phyloP scores from a whole-genome alignment of 805 yeast species.

The Metschnikowia chrysomelidarum region DNA sequence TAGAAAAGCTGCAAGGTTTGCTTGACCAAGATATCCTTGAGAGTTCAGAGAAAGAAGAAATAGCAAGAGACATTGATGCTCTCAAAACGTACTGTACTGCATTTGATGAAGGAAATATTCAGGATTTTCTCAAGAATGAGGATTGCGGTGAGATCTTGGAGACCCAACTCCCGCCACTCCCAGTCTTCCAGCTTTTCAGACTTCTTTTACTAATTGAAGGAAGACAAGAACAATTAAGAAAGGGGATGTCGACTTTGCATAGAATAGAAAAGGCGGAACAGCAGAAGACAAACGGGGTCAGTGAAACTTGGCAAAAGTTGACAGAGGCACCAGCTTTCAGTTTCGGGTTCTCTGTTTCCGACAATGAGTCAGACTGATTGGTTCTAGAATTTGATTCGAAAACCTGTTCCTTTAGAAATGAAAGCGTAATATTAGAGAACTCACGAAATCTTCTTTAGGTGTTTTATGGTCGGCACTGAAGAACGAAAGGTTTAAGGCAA shows the following conservation, averaged over 20 bases:
- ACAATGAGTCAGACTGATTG: conserved; percentile 8
- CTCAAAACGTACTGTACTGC: conserved; percentile 28
- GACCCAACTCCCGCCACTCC: conserved; percentile 41
- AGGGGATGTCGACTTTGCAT: conserved; percentile 32
- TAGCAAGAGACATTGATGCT: conserved; percentile 15
- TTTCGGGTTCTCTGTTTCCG: conserved; percentile 29
- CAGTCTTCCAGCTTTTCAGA: conserved; percentile 60
- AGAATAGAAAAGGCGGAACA: conserved; percentile 31
- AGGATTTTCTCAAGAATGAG: conserved; percentile 40
- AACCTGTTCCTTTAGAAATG: too few relatives aligned
- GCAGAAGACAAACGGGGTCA: conserved; percentile 33
- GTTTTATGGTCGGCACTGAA: too few relatives aligned
- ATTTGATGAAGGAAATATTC: conserved; percentile 25
- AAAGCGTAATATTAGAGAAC: too few relatives aligned
- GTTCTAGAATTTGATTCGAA: not conserved
- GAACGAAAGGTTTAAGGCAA: too few relatives aligned
- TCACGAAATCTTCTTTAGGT: too few relatives aligned
- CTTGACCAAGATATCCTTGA: too few relatives aligned
- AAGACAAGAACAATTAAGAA: conserved; percentile 30
- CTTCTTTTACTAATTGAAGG: conserved; percentile 46
- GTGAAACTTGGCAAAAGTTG: conserved; percentile 55
- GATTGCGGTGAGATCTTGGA: conserved; percentile 59
- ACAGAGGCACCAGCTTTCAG: conserved; percentile 25
- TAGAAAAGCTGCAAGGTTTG: conserved; percentile 13
- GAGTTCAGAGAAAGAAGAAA: conserved; percentile 4